phyloP scores from a whole-genome alignment of 495 filamentous ascomycete genomes.

The Aspergillus carlsbadensis region DNA sequence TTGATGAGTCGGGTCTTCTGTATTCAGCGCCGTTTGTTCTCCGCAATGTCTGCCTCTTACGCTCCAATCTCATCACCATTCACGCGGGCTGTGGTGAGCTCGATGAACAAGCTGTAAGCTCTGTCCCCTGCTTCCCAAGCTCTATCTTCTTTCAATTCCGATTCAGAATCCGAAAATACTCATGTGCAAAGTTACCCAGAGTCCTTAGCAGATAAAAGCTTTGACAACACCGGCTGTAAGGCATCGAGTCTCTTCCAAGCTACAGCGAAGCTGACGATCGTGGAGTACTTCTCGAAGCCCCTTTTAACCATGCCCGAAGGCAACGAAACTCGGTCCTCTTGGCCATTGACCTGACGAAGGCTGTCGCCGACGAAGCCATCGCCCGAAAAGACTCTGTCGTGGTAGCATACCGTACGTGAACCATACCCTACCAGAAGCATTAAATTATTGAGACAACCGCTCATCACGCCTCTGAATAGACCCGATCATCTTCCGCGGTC shows the following conservation, averaged over 20 bases:
- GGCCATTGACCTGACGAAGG: conserved; percentile 85
- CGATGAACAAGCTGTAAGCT: conserved; percentile 78
- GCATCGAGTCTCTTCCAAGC: background rate
- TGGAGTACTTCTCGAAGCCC: conserved; percentile 75
- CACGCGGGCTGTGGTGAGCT: conserved; percentile 72
- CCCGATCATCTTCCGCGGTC: conserved; percentile 89
- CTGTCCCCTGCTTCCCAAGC: background rate
- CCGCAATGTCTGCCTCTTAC: conserved; percentile 33
- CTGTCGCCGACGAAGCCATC: conserved; percentile 92
- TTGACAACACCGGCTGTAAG: conserved; percentile 89
- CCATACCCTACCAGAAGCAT: background rate
- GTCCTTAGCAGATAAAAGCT: conserved; percentile 82
- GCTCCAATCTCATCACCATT: conserved; percentile 57
- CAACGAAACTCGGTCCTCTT: conserved; percentile 78
- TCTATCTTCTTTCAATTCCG: background rate
- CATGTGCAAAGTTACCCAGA: conserved; percentile 70
- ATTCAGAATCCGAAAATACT: background rate
- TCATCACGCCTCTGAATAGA: conserved; percentile 50
- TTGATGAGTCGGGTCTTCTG: conserved; percentile 20
- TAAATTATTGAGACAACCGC: background rate
- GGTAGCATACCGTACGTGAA: conserved; percentile 77
- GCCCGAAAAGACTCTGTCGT: conserved; percentile 70
- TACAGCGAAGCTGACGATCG: conserved; percentile 4
- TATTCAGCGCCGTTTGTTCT: conserved; percentile 22
- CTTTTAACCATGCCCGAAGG: conserved; percentile 54